These are phyloP conservation scores for Lichtheimia corymbifera DNA, from an alignment of 371 early-diverging fungal genomes.

Conservation along the genomic window DNA sequence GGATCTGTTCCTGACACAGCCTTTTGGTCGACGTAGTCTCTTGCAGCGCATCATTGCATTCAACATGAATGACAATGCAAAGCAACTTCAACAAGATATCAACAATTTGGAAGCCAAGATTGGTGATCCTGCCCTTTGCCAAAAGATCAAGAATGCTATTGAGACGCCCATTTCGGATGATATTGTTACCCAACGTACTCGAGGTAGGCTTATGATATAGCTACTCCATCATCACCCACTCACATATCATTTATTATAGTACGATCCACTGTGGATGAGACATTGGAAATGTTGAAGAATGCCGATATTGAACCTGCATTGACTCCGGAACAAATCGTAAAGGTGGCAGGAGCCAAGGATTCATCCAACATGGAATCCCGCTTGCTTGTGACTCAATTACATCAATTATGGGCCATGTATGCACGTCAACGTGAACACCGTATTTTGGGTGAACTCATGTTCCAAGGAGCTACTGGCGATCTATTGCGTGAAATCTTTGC, in stretches of 20 bases:
- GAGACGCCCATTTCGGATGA: conserved; percentile 33
- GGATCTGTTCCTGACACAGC: conserved; percentile 60
- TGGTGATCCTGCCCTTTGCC: conserved; percentile 40
- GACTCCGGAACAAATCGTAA: conserved; percentile 39
- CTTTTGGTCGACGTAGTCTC: conserved; percentile 58
- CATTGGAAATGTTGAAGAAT: conserved; percentile 38
- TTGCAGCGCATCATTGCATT: conserved; percentile 57
- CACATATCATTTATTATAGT: conserved; percentile 1
- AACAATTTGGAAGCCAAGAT: conserved; percentile 39
- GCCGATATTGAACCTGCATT: conserved; percentile 39
- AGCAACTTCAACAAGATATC: conserved; percentile 49
- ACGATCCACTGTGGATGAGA: conserved; percentile 16
- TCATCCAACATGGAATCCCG: conserved; percentile 14
- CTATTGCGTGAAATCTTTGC: conserved; percentile 60
- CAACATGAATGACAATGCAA: conserved; percentile 50
- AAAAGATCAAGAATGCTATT: conserved; percentile 53
- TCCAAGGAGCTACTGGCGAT: conserved; percentile 59
- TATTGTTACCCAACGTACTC: conserved; percentile 2
- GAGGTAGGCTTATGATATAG: conserved; percentile 2
- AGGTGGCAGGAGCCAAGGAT: conserved; percentile 15
- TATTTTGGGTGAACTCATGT: conserved; percentile 49
- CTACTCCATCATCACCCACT: conserved; percentile 4
- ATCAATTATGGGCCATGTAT: conserved; percentile 47
- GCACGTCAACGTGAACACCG: conserved; percentile 54
- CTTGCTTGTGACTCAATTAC: conserved; percentile 33